These are phyloP conservation scores for Skeletonema tropicum DNA, from an alignment of 108 stramenopile genomes.

Conservation along the genomic window DNA sequence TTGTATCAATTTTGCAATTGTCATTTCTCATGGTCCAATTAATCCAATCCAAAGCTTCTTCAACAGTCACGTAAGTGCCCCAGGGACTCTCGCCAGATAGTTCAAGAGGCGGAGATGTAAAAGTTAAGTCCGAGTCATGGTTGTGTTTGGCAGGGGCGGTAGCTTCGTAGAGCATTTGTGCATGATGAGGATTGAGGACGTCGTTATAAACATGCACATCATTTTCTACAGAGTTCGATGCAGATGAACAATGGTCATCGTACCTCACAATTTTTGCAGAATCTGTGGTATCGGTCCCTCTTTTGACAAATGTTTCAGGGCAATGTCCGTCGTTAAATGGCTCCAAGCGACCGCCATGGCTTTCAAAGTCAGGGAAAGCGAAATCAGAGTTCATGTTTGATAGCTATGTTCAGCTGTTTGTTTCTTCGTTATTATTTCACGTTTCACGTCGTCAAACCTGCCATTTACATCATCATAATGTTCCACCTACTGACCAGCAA, in stretches of 20 bases:
- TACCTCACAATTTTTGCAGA: conserved; percentile 31
- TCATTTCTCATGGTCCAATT: conserved; percentile 18
- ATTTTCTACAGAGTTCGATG: background rate
- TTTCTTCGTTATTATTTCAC: too few species aligned
- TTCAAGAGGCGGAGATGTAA: background rate
- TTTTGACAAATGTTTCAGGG: conserved; percentile 46
- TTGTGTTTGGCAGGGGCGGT: conserved; percentile 9
- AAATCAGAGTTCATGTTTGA: too few species aligned
- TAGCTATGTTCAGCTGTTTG: too few species aligned
- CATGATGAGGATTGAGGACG: conserved; percentile 24
- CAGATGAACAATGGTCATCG: background rate
- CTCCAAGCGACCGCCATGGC: conserved; percentile 43
- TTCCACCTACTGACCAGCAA: too few species aligned
- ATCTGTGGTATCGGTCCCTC: background rate
- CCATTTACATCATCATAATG: too few species aligned
- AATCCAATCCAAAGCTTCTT: conserved; percentile 53
- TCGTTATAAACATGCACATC: conserved; percentile 43
- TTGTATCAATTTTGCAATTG: background rate
- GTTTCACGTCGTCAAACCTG: too few species aligned
- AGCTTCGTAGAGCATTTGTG: conserved; percentile 35
- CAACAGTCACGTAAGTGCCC: conserved; percentile 75
- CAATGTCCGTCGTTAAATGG: conserved; percentile 69
- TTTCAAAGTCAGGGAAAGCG: conserved; percentile 31
- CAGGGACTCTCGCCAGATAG: conserved; percentile 51
- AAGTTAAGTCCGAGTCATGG: background rate